phyloP scores from a whole-genome alignment of 306 rosid genomes.

The Adenanthera pavonina region DNA sequence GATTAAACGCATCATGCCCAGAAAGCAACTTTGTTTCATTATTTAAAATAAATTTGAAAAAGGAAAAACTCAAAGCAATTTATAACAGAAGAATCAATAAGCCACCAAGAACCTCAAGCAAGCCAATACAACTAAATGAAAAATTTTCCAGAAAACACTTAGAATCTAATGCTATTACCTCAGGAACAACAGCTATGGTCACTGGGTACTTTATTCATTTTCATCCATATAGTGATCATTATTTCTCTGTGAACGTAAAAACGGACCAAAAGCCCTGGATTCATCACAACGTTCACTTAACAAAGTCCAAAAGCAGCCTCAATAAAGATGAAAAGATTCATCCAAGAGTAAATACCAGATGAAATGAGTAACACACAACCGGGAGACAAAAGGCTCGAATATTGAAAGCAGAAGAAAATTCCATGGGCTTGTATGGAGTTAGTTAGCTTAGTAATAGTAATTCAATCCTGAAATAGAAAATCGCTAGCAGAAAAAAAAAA shows the following conservation, averaged over 20 bases:
- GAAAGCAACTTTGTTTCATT: background rate
- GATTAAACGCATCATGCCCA: background rate
- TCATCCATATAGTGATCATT: background rate
- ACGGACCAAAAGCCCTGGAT: background rate
- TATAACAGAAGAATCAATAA: background rate
- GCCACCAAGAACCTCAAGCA: conserved; percentile 11
- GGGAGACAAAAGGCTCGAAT: background rate
- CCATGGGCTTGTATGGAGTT: background rate
- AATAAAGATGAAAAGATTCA: background rate
- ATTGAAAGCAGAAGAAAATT: background rate
- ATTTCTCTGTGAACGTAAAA: background rate
- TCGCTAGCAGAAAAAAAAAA: background rate
- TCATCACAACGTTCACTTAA: background rate
- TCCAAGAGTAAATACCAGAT: background rate
- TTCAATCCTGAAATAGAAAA: background rate
- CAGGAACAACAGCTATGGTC: conserved; percentile 14
- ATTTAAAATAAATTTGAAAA: background rate
- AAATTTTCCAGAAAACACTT: background rate
- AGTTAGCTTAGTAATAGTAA: background rate
- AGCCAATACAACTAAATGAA: background rate
- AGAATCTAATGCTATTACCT: background rate
- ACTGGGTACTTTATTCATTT: background rate
- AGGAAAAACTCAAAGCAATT: background rate
- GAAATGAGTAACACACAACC: background rate
- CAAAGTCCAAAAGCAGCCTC: background rate